A percentile compares a stretch with the other conserved stretches of the same genome.
These are phyloP conservation scores for Clavispora asparagi DNA, from an alignment of 805 yeast species.

Conservation along the genomic window DNA sequence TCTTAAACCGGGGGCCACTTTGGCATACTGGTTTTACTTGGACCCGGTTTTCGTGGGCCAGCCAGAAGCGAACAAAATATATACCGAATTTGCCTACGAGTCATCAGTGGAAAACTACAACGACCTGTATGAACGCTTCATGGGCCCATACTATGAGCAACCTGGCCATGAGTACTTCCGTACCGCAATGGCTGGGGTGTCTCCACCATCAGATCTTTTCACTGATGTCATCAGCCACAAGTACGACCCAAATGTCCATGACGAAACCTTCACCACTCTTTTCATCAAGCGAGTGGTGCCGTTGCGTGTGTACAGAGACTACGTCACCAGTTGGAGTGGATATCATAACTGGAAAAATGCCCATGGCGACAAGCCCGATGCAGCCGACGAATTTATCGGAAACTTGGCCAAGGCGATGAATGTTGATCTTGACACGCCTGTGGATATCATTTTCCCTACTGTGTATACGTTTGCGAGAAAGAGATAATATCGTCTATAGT, in stretches of 20 bases:
- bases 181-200: constrained; percentile 34
- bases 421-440: constrained; percentile 39
- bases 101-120: constrained; percentile 15
- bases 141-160: constrained; percentile 45
- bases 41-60: constrained; percentile 58
- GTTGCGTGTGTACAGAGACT: constrained; percentile 18
- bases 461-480: constrained; percentile 45
- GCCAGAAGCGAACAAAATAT: constrained; percentile 52
- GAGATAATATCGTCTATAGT: constrained; percentile 1
- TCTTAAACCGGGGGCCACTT: constrained; percentile 57
- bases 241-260: constrained; percentile 23
- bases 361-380: constrained; percentile 35
- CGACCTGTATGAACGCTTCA: constrained; percentile 32
- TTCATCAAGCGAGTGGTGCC: constrained; percentile 17
- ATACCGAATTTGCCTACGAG: constrained; percentile 45
- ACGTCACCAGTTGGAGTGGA: constrained; percentile 35
- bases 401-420: constrained; percentile 40
- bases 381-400: constrained; percentile 43
- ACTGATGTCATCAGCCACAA: constrained; percentile 21
- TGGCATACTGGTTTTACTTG: constrained; percentile 75
- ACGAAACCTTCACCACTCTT: constrained; percentile 14
- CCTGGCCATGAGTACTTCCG: constrained; percentile 42
- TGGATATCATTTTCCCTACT: constrained; percentile 52
- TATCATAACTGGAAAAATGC: constrained; percentile 33
- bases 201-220: constrained; percentile 23